Base-by-base conservation (phyloP, 2,329 filamentous ascomycete species). In the Colletotrichum cuscutae region DNA sequence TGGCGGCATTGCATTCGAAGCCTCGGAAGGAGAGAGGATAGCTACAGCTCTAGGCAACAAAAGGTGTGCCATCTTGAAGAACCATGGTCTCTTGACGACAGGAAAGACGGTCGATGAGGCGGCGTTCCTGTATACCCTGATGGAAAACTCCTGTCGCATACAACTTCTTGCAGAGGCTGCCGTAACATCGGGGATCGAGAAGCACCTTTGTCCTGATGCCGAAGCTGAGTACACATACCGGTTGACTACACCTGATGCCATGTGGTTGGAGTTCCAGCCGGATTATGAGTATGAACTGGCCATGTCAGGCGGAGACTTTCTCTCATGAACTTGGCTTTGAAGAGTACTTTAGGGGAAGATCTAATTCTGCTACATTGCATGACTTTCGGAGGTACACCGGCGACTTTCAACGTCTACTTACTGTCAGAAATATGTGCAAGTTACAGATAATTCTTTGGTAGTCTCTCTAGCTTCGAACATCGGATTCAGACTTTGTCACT, bases 31-130 rank as follows among this genome's bases (percentile, higher is more conserved):
- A 0, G 81, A 87, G 63, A 84, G 87, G n/a, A 89, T 95, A 58
- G 92, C 92, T 0, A 83, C 82, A 2, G 89, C 91, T 0, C 82
- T 95, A 6, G 92, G 92, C 0, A 71, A 73, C 0, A 79, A 83
- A 0, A 92, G 87, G 78, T 91, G 86, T 1, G 85, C 90, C 74
- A 92, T 94, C 37, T 81, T 94, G 56, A 84, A 90, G 71, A 94
- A 94, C 78, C 92, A 94, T 76, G 93, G 93, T 0, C 81, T 95
- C 5, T 77, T 94, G 58, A 94, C 92, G 0, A 91, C 93, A 0
- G 93, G 93, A 0, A 77, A 80, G 5, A 94, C 91, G 0, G 92
- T 95, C 1, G 93, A 94, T 75, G 92, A 94, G 80, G 92, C 93
- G 0, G 91, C 91, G 0, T 94, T 90, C 78, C 80, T 93, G 65